Conservation (phyloP, 2,329 filamentous ascomycete species). For the Epichloe baconii region DNA sequence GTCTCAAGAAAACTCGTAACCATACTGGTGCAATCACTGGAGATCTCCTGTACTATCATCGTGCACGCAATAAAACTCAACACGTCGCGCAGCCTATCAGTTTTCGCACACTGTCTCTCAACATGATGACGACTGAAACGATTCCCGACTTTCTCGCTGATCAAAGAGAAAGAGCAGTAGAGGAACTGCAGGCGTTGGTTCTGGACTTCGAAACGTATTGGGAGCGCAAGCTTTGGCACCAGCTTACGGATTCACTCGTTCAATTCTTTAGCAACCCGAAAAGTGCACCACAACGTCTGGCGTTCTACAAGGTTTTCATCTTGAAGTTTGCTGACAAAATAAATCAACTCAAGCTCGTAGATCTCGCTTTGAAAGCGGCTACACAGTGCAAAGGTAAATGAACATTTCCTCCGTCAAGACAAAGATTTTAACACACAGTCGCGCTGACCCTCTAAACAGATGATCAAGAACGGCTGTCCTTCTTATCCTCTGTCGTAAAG, state of each 20-base stretch:
- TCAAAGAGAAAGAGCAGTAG: constrained; percentile 76
- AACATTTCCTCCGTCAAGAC: not conserved
- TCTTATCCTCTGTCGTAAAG: constrained; percentile 69
- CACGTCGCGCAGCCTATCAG: not conserved
- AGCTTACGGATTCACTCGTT: constrained; percentile 80
- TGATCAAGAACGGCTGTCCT: constrained; percentile 71
- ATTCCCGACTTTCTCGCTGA: constrained; percentile 87
- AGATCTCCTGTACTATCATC: not conserved
- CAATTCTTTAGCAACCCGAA: constrained; percentile 75
- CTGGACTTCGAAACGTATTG: constrained; percentile 91
- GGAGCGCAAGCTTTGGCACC: constrained; percentile 99
- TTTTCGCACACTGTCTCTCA: not conserved
- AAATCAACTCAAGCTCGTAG: constrained; percentile 95
- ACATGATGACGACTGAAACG: constrained; percentile 66
- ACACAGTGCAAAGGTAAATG: constrained; percentile 62
- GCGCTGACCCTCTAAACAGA: constrained; percentile 38
- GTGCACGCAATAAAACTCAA: not conserved
- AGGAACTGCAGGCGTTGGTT: constrained; percentile 77
- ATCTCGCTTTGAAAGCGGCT: constrained; percentile 75
- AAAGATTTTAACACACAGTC: not conserved
- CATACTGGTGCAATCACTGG: not conserved
- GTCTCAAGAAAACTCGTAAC: too few relatives aligned
- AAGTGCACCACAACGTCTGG: constrained; percentile 73
- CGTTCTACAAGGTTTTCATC: constrained; percentile 90
- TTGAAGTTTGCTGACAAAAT: constrained; percentile 96